Evolutionary conservation across 2,329 filamentous ascomycete species (phyloP), one percentile per base, ranked within the genome.

Genomic region (Penicillium sp.): DNA sequence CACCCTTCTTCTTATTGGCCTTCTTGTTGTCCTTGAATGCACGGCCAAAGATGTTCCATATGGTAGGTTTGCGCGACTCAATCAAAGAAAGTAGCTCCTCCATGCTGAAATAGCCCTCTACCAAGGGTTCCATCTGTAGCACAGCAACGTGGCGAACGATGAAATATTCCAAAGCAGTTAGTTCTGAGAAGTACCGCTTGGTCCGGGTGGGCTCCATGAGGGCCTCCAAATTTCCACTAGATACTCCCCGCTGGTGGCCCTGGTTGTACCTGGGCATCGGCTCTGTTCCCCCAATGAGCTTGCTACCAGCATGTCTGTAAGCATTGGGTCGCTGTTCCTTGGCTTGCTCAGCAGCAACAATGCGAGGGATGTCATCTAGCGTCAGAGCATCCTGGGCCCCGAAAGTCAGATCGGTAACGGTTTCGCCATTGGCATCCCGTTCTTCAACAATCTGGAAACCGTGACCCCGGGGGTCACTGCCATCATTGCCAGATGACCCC

Each of bases 1-100:
- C 87, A 39, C 91, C 93, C 79, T 95, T 96, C 79, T 95, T 96
- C 78, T 95, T 96, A 63, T 85, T 83, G 32, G 76, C 83, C 72
- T 92, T 89, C 53, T 78, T 77, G 43, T 72, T 69, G 66, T 94
- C 89, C 64, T 90, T 94, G 70, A 97, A 96, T 1, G 92, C 93
- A 71, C 97, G 96, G 60, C 92, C 93, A 61, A 99, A 92, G 67
- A 97, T 97, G 73, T 93, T 94, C 94, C 94, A 99, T 76, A 99
- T 96, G 0, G 90, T 97, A 24, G 90, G 86, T 60, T 96, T 95
- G 69, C 90, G 88, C 2, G 90, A 91, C 74, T 99, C 94, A 60
- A 99, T 97, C 48, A 99, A 85, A 59, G 90, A 86, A 14, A 97
- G 83, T 2, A 99, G 81, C 69, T 99, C 94, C 63, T 97, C 94